Evolutionary conservation across 2,329 filamentous ascomycete species (phyloP), one percentile per base, ranked within the genome.

Genomic region (Bipolaris oryzae): DNA sequence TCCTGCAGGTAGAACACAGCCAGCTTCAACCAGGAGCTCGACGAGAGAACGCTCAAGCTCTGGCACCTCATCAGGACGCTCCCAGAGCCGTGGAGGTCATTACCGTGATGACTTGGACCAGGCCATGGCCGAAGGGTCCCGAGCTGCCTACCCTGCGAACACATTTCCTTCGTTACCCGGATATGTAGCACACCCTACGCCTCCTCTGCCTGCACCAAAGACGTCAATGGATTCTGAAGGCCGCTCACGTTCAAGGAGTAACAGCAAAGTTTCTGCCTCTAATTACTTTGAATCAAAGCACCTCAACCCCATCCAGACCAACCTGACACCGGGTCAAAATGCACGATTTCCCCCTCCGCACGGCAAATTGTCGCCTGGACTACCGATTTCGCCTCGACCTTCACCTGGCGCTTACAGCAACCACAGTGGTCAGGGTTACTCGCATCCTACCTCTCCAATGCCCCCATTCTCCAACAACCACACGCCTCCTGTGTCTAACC

Each of bases 11-110:
- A 66, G 72, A 23, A 74, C 77, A 33, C 72, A 81, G 18, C 68
- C 81, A 5, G 69, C 67, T 11, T 76, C 80, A 4, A 76, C 70
- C 55, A 74, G 73, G 61, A 73, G 72, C 46, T 75, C 75, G 18
- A 75, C 72, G 25, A 77, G 84, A 48, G 81, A 84, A 58, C 81
- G 85, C 47, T 85, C 85, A 5, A 81, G 79, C 60, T 87, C 85
- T 6, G 80, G 82, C 51, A 76, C 80, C 3, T 80, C 79, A 1
- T 81, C 79, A 49, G 80, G 79, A 25, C 80, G 84, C 25, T 85
- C 84, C 7, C 81, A 81, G 60, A 86, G 84, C 67, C 81, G 82
- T 39, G 75, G 63, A 47, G 67, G 80, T 23, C 75, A 73, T 42
- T 78, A 80, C 55, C 80, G 81, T 28, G 83, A 86, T 50, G 84